A percentile compares a stretch with the other conserved stretches of the same genome.
Conservation (phyloP, 352 stramenopile species). For the Thraustochytrium striatum region DNA sequence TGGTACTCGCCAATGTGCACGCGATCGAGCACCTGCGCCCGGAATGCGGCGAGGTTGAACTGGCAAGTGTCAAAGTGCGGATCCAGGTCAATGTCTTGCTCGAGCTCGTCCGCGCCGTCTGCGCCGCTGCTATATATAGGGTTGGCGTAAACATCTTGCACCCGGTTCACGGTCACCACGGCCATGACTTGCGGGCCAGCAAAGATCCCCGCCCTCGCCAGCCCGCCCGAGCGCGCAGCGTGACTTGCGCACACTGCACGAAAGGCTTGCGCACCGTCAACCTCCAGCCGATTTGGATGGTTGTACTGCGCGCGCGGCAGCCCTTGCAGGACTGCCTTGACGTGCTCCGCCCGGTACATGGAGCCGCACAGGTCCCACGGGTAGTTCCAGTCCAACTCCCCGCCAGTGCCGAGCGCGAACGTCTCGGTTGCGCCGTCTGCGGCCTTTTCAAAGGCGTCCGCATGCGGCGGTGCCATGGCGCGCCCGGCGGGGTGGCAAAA, state of each 20-base stretch:
- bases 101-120: slow-evolving; percentile 37
- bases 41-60: slow-evolving; percentile 65
- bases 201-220: slow-evolving; percentile 58
- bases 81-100: slow-evolving; percentile 53
- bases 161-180: slow-evolving; percentile 75
- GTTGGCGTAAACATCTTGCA: slow-evolving; percentile 71
- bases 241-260: slow-evolving; percentile 40
- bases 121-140: slow-evolving; percentile 60
- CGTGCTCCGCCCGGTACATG: slow-evolving; percentile 61
- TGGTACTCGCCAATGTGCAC: slow-evolving; percentile 68
- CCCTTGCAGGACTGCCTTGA: slow-evolving; percentile 54
- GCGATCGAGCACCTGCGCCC: slow-evolving; percentile 60
- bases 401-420: slow-evolving; percentile 57
- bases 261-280: slow-evolving; percentile 62
- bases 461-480: slow-evolving; percentile 58
- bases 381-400: slow-evolving; percentile 69
- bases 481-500: slow-evolving; percentile 65
- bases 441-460: slow-evolving; percentile 47
- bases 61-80: slow-evolving; percentile 48
- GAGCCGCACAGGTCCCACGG: slow-evolving; percentile 77
- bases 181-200: slow-evolving; percentile 63
- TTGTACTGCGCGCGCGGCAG: slow-evolving; percentile 57
- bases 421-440: slow-evolving; percentile 53
- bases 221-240: slow-evolving; percentile 40
- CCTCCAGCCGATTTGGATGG: slow-evolving; percentile 66